Evolutionary conservation across 202 grass and related monocot species (phyloP).

Genomic region (Dendrocalamus latiflorus): DNA sequence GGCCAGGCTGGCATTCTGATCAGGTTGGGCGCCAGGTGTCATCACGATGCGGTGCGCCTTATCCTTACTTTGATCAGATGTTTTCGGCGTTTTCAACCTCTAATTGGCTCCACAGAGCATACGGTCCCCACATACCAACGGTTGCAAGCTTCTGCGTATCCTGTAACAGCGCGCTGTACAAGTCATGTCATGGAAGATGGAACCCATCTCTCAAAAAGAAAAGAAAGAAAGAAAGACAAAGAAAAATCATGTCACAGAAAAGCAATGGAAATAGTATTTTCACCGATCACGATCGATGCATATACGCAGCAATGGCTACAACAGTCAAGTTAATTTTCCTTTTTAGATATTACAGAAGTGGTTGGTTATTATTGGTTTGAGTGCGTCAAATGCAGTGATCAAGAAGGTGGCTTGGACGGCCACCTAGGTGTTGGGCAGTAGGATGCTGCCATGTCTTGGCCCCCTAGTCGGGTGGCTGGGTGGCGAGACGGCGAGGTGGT

Average conservation of each 20-base stretch:
- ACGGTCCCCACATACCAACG: neutral
- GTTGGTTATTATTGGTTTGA: too few species aligned
- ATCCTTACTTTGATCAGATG: neutral
- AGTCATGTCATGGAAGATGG: neutral
- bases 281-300: neutral
- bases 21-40: neutral
- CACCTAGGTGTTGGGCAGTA: too few species aligned
- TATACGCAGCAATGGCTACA: neutral
- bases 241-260: too few species aligned
- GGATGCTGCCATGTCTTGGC: too few species aligned
- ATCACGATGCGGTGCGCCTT: neutral
- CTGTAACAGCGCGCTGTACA: neutral
- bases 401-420: too few species aligned
- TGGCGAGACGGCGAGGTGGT: too few species aligned
- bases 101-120: neutral
- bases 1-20: slow-evolving; percentile 10
- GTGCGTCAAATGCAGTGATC: too few species aligned
- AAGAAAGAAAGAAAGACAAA: too few species aligned
- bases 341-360: too few species aligned
- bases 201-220: too few species aligned
- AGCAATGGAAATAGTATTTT: neutral
- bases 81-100: neutral
- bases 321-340: too few species aligned
- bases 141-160: neutral
- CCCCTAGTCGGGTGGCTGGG: too few species aligned